These are phyloP conservation scores for Periconia digitata DNA, from an alignment of 2,329 filamentous ascomycete genomes.

Conservation along the genomic window DNA sequence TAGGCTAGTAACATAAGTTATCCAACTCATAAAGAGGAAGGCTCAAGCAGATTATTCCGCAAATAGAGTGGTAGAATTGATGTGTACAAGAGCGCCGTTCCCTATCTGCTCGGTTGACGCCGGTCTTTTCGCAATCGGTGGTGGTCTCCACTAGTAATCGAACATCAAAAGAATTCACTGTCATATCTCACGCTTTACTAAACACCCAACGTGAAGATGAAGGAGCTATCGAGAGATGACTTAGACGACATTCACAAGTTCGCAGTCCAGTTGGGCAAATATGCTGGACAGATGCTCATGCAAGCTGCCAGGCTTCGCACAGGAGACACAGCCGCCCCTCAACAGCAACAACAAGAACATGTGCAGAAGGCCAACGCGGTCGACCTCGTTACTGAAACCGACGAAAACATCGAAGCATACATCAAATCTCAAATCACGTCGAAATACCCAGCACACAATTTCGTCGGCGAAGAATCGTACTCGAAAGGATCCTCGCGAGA, in stretches of 20 bases:
- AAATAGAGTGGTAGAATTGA: too few relatives aligned
- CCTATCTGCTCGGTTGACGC: conserved; percentile 11
- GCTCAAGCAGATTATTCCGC: too few relatives aligned
- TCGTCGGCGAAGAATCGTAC: conserved; percentile 77
- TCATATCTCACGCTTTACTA: neutral
- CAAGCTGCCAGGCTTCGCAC: conserved; percentile 62
- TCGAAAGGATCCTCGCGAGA: conserved; percentile 66
- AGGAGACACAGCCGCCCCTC: conserved; percentile 34
- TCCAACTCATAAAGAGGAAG: too few relatives aligned
- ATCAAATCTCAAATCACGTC: conserved; percentile 61
- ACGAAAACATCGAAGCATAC: conserved; percentile 73
- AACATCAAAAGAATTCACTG: neutral
- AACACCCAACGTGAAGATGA: conserved; percentile 19
- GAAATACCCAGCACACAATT: conserved; percentile 68
- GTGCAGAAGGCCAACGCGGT: conserved; percentile 74
- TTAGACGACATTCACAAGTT: conserved; percentile 69
- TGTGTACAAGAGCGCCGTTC: too few relatives aligned
- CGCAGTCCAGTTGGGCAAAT: conserved; percentile 68
- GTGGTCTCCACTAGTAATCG: neutral
- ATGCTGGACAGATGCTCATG: conserved; percentile 69
- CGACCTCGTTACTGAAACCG: conserved; percentile 76
- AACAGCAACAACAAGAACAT: conserved; percentile 40
- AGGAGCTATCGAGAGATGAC: conserved; percentile 44
- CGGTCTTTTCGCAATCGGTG: conserved; percentile 5
- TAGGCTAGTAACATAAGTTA: too few relatives aligned